Evolutionary conservation across 2,329 filamentous ascomycete species (phyloP).

Genomic region (Setomelanomma holmii): DNA sequence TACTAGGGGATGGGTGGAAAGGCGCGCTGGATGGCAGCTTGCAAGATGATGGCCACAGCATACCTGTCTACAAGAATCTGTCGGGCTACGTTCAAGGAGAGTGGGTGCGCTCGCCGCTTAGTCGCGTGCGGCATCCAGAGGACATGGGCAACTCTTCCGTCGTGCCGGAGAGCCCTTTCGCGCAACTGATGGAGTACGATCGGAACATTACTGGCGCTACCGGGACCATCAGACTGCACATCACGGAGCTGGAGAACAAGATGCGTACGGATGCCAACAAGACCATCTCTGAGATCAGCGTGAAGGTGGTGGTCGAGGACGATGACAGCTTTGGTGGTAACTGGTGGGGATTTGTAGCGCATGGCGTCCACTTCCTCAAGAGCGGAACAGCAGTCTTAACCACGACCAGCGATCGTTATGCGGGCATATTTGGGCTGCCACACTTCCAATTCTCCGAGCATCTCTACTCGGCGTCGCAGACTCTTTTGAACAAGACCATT

Average conservation of each 20-base stretch:
- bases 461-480: conserved; percentile 56
- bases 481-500: conserved; percentile 76
- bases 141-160: conserved; percentile 62
- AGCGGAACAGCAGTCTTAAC: conserved; percentile 81
- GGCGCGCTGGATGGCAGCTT: conserved; percentile 41
- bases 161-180: conserved; percentile 71
- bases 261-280: conserved; percentile 41
- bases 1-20: conserved; percentile 46
- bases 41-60: conserved; percentile 47
- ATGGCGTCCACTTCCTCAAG: conserved; percentile 86
- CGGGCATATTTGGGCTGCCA: conserved; percentile 88
- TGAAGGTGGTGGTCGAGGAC: conserved; percentile 75
- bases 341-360: conserved; percentile 79
- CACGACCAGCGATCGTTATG: conserved; percentile 86
- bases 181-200: conserved; percentile 67
- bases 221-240: conserved; percentile 72
- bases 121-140: conserved; percentile 54
- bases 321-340: conserved; percentile 68
- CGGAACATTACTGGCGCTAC: conserved; percentile 77
- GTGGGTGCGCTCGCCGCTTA: conserved; percentile 69
- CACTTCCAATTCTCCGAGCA: conserved; percentile 73
- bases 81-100: conserved; percentile 79
- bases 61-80: conserved; percentile 77
- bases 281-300: conserved; percentile 71
- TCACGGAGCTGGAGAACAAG: conserved; percentile 62